A percentile compares a stretch with the other conserved stretches of the same genome.
Evolutionary conservation across 192 early-diverging fungal species (phyloP).

Genomic region (Coemansia nantahalensis): DNA sequence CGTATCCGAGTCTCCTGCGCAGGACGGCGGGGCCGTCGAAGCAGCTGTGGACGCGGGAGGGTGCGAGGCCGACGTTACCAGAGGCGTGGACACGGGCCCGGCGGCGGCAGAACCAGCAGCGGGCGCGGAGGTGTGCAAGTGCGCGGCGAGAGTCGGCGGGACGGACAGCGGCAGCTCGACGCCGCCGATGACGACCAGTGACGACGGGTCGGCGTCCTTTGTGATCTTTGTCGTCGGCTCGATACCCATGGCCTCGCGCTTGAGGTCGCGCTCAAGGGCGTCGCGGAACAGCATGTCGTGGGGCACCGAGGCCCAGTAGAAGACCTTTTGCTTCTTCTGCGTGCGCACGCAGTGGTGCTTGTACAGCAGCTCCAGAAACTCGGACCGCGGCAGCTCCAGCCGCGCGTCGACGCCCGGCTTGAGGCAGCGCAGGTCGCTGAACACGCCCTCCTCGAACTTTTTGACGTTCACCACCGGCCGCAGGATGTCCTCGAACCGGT

Average conservation of each 20-base stretch:
- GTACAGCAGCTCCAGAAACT: slow-evolving; percentile 92
- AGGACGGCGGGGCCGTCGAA: too few species aligned
- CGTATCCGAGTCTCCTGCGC: too few species aligned
- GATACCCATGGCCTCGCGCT: slow-evolving; percentile 83
- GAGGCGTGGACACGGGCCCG: slow-evolving; percentile 16
- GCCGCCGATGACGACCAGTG: slow-evolving; percentile 44
- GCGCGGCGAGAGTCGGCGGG: slow-evolving; percentile 48
- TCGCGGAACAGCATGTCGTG: slow-evolving; percentile 95
- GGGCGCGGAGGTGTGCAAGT: slow-evolving; percentile 4
- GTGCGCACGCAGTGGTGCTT: slow-evolving; percentile 96
- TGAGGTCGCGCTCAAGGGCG: slow-evolving; percentile 93
- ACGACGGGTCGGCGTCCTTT: slow-evolving; percentile 22
- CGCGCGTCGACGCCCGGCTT: slow-evolving; percentile 93
- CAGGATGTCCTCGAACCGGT: slow-evolving; percentile 88
- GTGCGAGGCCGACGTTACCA: slow-evolving; percentile 12
- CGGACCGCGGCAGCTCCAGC: slow-evolving; percentile 89
- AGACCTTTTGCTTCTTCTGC: slow-evolving; percentile 99
- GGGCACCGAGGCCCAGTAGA: slow-evolving; percentile 94
- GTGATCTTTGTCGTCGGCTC: slow-evolving; percentile 72
- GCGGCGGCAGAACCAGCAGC: not conserved
- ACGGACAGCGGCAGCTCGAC: slow-evolving; percentile 51
- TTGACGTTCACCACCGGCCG: slow-evolving; percentile 85
- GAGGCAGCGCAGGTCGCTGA: slow-evolving; percentile 91
- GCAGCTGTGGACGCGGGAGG: not conserved
- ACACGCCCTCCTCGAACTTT: slow-evolving; percentile 99